Base-by-base conservation (phyloP, 1,139 yeast species). In the Sporopachydermia cereana region DNA sequence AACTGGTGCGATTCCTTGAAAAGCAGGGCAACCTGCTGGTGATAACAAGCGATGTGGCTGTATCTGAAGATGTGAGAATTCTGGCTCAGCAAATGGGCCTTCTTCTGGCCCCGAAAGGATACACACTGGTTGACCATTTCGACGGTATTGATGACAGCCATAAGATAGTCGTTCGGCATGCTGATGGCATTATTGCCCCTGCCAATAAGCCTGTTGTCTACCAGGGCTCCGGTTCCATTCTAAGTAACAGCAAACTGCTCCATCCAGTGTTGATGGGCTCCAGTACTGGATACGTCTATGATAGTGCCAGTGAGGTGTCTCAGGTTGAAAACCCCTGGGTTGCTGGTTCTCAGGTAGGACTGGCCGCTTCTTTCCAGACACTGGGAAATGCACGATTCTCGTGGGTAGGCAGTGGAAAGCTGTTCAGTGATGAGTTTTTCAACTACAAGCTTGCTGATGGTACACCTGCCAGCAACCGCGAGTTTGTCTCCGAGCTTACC, bases 21-120 rank as follows among this genome's bases (percentile, higher is more conserved):
- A 67, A 67, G 18, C 84, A 89, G 41, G 96, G 96, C 49, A 84
- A 88, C 58, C 59, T 91, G 16, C 58, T 91, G 27, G 75, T 81
- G 18, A 67, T 86, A 24, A 71, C 79, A 0, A 64, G 72, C 20
- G 70, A 79, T 25, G 54, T 56, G 24, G 81, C 81, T n/a, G 67
- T 78, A 24, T 84, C 93, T 24, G 88, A 83, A 43, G 75, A 81
- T 21, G 63, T 82, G 27, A 74, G 88, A 49, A 66, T 72, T 3
- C 81, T 83, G 55, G 72, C 85, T 55, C 77, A 79, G 54, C 89
- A 89, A 60, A 64, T 88, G 53, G 98, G 96, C 24, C 79, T 93
- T 45, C 76, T 71, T 56, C 85, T 96, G 49, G 74, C 95, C 41
- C 95, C 96, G 48, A 82, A 78, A 58, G 81, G 78, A 45, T 80